A percentile compares a stretch with the other conserved stretches of the same genome.
Evolutionary conservation across 1,139 yeast species (phyloP).

Genomic region (Yamadazyma diospyri): DNA sequence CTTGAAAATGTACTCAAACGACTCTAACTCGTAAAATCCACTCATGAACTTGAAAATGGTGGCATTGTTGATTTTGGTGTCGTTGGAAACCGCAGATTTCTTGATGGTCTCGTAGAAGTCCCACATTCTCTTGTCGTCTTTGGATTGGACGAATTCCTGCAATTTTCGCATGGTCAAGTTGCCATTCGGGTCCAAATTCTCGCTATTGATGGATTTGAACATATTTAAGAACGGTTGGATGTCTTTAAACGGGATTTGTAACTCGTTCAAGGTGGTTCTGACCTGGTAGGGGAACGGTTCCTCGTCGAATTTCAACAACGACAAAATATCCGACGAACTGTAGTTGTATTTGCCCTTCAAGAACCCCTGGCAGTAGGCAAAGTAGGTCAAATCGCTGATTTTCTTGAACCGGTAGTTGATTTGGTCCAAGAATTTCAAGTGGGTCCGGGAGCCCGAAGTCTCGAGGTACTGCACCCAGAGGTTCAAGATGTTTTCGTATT

Average conservation of each 20-base stretch:
- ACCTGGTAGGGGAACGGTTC: slow-evolving; percentile 24
- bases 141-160: slow-evolving; percentile 18
- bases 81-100: slow-evolving; percentile 21
- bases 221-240: slow-evolving; percentile 8
- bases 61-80: slow-evolving; percentile 24
- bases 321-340: slow-evolving; percentile 24
- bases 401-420: slow-evolving; percentile 3
- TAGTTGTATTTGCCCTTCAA: slow-evolving; percentile 21
- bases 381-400: slow-evolving; percentile 29
- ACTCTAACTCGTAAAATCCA: slow-evolving; percentile 27
- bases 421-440: slow-evolving; percentile 1
- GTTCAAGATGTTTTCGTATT: slow-evolving; percentile 25
- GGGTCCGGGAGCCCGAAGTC: slow-evolving; percentile 2
- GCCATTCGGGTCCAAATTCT: slow-evolving; percentile 37
- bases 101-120: slow-evolving; percentile 23
- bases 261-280: slow-evolving; percentile 13
- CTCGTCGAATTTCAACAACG: slow-evolving; percentile 26
- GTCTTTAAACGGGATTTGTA: slow-evolving; percentile 8
- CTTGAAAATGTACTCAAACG: slow-evolving; percentile 29
- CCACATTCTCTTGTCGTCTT: slow-evolving; percentile 20
- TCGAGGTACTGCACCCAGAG: slow-evolving; percentile 37
- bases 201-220: slow-evolving; percentile 11
- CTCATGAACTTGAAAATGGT: slow-evolving; percentile 35
- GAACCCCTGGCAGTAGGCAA: slow-evolving; percentile 33
- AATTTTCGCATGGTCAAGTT: slow-evolving; percentile 21